phyloP scores from a whole-genome alignment of 495 filamentous ascomycete species.

The Penicillium flavigenum region DNA sequence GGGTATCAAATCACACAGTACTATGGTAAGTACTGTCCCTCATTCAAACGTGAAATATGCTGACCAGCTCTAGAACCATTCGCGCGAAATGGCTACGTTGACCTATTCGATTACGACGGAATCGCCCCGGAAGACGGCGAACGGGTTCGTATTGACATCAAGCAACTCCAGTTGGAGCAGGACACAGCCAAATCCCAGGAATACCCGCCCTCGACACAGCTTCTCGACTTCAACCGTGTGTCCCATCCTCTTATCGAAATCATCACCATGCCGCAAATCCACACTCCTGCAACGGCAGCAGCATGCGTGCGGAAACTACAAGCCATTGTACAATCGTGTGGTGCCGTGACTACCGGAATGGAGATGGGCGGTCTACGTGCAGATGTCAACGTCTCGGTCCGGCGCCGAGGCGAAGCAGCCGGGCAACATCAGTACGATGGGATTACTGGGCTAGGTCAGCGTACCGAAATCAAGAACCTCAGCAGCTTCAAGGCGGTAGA shows the following conservation, averaged over 20 bases:
- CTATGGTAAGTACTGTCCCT: constrained; percentile 52
- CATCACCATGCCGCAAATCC: constrained; percentile 86
- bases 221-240: constrained; percentile 93
- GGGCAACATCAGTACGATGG: constrained; percentile 53
- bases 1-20: constrained; percentile 99
- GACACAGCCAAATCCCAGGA: constrained; percentile 94
- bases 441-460: constrained; percentile 66
- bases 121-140: constrained; percentile 71
- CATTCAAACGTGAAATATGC: neutral
- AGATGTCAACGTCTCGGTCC: constrained; percentile 93
- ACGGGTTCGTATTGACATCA: constrained; percentile 69
- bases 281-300: constrained; percentile 78
- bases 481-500: constrained; percentile 93
- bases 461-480: constrained; percentile 97
- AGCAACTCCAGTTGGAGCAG: constrained; percentile 95
- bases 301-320: constrained; percentile 89
- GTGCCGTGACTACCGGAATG: constrained; percentile 87
- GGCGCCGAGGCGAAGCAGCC: constrained; percentile 47
- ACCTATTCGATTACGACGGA: constrained; percentile 72
- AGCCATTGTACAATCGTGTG: constrained; percentile 70
- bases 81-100: constrained; percentile 70
- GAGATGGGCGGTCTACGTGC: constrained; percentile 86
- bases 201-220: constrained; percentile 66
- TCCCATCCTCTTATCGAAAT: constrained; percentile 91
- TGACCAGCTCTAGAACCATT: constrained; percentile 61